Base-by-base conservation (phyloP, 176 grass and related monocot species). In the Themeda triandra region DNA sequence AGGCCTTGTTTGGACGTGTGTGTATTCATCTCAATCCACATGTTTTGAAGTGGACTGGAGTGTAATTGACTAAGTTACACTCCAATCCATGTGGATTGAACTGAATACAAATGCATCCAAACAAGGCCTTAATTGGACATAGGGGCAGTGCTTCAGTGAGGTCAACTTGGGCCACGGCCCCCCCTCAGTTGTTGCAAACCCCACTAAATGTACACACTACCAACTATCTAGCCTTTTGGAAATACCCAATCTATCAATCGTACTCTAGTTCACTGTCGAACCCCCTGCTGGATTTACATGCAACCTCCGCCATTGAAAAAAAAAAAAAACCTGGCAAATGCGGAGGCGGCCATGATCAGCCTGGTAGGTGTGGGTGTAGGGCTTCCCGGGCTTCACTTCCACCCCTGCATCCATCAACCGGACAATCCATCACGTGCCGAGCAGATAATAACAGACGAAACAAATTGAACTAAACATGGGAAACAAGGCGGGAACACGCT, bases 371-470 rank as follows among this genome's bases (percentile, higher is more conserved):
- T 98, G 96, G 36, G 83, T 89, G 72, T 95, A 98, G 29, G 92
- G 91, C 33, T 95, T 98, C 30, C 93, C 91, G 1, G 96, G 93
- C 73, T 76, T 93, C 84, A 98, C 87, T 88, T 98, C 96, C 54
- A 98, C 90, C 15, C 96, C 96, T 97, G 79, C 63, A 81, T 28
- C 28, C 31, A 36, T 19, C 25, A 31, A 5, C 8, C 3, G 37
- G 27, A 11, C 44, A 49, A 73, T 31, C 17, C 71, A 46, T 37
- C 36, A 63, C 7, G 31, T 31, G 7, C 19, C 51, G 27, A 10
- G 18, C 66, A 4, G 30, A 37, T 27, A 54, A n/a, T n/a, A n/a
- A 18, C 8, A 48, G 21, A 13, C 27, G 8, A 40, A 14, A 32
- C 2, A n/a, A 51, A 69, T 1, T 17, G n/a, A 69, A 27, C 30